A percentile compares a stretch with the other conserved stretches of the same genome.
phyloP scores from a whole-genome alignment of 805 yeast species.

The Metschnikowia proteae region DNA sequence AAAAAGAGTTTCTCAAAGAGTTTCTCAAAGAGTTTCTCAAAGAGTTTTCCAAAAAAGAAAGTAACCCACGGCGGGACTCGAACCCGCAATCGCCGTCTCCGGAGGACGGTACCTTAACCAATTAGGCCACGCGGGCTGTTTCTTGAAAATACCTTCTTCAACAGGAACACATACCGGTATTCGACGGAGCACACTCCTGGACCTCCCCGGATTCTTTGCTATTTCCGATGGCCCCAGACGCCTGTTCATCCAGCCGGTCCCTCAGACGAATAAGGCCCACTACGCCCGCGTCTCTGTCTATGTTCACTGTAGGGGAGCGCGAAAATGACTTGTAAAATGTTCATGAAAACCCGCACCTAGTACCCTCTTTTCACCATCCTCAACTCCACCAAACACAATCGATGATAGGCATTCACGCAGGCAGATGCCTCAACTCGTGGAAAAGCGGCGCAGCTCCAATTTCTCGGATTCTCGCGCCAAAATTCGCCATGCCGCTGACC shows the following conservation, averaged over 20 bases:
- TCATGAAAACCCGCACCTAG: background rate
- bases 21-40: too few species aligned
- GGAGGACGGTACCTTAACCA: constrained; percentile 73
- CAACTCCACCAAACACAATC: background rate
- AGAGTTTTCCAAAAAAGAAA: too few species aligned
- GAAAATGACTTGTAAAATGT: background rate
- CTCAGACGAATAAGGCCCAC: too few species aligned
- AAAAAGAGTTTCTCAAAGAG: background rate
- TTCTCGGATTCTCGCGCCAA: background rate
- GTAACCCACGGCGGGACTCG: constrained; percentile 72
- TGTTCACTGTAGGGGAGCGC: background rate
- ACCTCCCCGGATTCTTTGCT: too few species aligned
- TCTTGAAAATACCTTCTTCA: background rate
- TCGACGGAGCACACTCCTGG: too few species aligned
- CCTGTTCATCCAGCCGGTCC: too few species aligned
- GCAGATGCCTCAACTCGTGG: background rate
- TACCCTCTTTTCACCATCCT: background rate
- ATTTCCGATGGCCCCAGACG: too few species aligned
- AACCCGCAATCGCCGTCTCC: constrained; percentile 73
- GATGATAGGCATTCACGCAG: constrained; percentile 1
- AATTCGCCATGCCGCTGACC: background rate
- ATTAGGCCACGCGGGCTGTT: constrained; percentile 65
- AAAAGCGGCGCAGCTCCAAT: background rate
- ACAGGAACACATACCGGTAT: too few species aligned
- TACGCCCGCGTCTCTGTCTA: background rate